Evolutionary conservation across 2,329 filamentous ascomycete genomes (phyloP).

Genomic region (Paraphaeosphaeria sporulosa): DNA sequence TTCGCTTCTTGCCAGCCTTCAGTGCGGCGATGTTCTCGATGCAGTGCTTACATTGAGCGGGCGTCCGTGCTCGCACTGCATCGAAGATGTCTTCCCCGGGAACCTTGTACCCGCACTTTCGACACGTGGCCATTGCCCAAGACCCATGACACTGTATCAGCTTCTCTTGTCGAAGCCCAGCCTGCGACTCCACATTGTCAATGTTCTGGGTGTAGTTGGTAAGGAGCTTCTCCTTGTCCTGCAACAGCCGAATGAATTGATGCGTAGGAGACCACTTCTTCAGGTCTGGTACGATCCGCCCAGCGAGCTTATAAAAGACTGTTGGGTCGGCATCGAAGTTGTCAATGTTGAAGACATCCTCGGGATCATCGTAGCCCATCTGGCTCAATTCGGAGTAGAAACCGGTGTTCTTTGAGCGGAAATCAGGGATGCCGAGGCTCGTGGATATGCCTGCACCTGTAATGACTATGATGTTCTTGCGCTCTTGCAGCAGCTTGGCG

Average conservation of each 20-base stretch:
- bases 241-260: conserved; percentile 87
- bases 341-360: conserved; percentile 93
- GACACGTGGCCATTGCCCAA: conserved; percentile 89
- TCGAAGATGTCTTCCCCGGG: conserved; percentile 79
- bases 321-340: conserved; percentile 85
- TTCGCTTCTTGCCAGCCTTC: conserved; percentile 60
- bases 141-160: conserved; percentile 96
- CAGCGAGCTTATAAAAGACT: conserved; percentile 90
- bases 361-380: conserved; percentile 81
- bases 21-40: conserved; percentile 61
- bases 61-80: conserved; percentile 76
- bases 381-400: conserved; percentile 86
- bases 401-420: conserved; percentile 90
- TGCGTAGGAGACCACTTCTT: conserved; percentile 90
- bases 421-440: conserved; percentile 95
- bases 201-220: conserved; percentile 99
- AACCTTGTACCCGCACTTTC: conserved; percentile 79
- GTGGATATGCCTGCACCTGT: conserved; percentile 97
- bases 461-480: conserved; percentile 87
- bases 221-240: conserved; percentile 86
- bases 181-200: conserved; percentile 90
- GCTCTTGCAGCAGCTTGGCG: conserved; percentile 74
- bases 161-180: conserved; percentile 81
- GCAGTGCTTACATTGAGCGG: conserved; percentile 81
- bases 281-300: conserved; percentile 84